These are phyloP conservation scores for Striga asiatica DNA, from an alignment of 257 asterid genomes.

Conservation along the genomic window DNA sequence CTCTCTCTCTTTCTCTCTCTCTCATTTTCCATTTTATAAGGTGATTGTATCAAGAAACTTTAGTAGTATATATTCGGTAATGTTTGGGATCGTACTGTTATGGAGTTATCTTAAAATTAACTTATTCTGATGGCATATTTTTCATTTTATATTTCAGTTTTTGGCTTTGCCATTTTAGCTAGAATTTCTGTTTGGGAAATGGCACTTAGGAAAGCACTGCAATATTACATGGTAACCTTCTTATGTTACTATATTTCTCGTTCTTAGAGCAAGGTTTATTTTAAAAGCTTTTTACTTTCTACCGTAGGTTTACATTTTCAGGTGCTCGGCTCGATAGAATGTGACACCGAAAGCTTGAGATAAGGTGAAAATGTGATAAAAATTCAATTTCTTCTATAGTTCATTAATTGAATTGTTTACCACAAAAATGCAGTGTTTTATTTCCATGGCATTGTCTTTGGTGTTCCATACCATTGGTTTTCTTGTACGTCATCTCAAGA, in stretches of 20 bases:
- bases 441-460: not conserved
- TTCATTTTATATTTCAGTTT: too few relatives aligned
- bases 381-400: not conserved
- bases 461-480: constrained; percentile 19
- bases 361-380: not conserved
- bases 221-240: not conserved
- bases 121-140: too few relatives aligned
- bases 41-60: too few relatives aligned
- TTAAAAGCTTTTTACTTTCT: not conserved
- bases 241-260: not conserved
- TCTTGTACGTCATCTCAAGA: not conserved
- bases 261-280: not conserved
- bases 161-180: not conserved
- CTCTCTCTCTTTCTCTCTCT: too few relatives aligned
- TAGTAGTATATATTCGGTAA: too few relatives aligned
- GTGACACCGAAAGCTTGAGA: not conserved
- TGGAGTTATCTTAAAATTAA: too few relatives aligned
- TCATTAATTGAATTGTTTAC: not conserved
- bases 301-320: constrained; percentile 2
- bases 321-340: constrained; percentile 7
- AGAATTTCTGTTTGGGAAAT: not conserved
- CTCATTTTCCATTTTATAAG: too few relatives aligned
- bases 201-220: not conserved
- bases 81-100: too few relatives aligned
- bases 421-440: not conserved